Base-by-base conservation (phyloP, 1,284 basidiomycete genomes). In the Puccinia novopanici region DNA sequence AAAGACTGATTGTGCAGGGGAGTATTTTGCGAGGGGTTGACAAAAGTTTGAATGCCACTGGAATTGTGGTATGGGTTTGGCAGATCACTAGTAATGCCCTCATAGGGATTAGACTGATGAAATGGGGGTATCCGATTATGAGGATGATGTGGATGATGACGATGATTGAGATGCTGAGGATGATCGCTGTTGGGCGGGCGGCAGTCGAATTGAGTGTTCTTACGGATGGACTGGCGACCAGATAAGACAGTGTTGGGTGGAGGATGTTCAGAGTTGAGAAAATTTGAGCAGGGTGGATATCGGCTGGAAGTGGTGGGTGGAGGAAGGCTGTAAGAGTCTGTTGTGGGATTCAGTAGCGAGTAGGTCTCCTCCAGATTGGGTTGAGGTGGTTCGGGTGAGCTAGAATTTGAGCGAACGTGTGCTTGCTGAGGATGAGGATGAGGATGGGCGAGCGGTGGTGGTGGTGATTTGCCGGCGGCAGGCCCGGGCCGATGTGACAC, bases 341-440 rank as follows among this genome's bases (percentile, higher is more conserved):
- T 22, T 0, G 40, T 24, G 5, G 61, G 61, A 24, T 65, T 65
- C 1, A 65, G 61, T 65, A 42, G 61, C 37, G 37, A 65, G 37
- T 37, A 3, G 34, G 61, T 65, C 61, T 65, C 61, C 40, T 65
- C 61, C 0, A 30, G 61, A 34, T 40, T 65, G 61, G 40, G 61
- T 45, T 65, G 37, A 6, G 61, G 22, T 42, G 19, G 37, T n/a
- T 42, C 17, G 2, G 42, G 17, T 45, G 61, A 65, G 61, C 17
- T 65, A 42, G 61, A 65, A 42, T 65, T 22, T 65, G 61, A 42
- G 37, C 37, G 61, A 40, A 65, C 34, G 34, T 63, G 61, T 24
- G 61, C 37, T 42, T 12, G 61, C 34, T 42, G 59, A 19, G 59
- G 59, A 22, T 55, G 55, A 48, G 10, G 12, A 48, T 48, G 45